Evolutionary conservation across 192 early-diverging fungal genomes (phyloP).

Genomic region (Geosiphon pyriformis): DNA sequence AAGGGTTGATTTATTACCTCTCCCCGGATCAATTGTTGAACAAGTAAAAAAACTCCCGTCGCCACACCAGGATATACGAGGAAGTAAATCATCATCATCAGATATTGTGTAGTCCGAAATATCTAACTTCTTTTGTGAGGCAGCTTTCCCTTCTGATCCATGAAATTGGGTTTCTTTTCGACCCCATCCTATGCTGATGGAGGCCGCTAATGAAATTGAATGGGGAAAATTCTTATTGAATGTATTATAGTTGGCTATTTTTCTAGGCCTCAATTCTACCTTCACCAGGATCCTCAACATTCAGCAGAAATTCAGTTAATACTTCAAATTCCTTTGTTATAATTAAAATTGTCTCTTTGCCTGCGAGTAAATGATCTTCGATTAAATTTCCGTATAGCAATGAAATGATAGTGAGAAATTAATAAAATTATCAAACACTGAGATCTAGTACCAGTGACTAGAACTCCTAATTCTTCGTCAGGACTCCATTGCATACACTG

Average conservation of each 20-base stretch:
- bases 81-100: conserved; percentile 60
- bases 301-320: conserved; percentile 72
- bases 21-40: conserved; percentile 57
- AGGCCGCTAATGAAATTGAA: conserved; percentile 39
- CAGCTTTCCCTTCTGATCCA: conserved; percentile 78
- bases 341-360: conserved; percentile 58
- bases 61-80: conserved; percentile 85
- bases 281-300: conserved; percentile 63
- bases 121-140: conserved; percentile 50
- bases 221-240: too few species aligned
- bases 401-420: conserved; percentile 2
- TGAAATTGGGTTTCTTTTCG: conserved; percentile 96
- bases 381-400: too few species aligned
- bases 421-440: neutral
- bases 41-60: conserved; percentile 81
- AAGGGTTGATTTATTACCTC: conserved; percentile 29
- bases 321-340: conserved; percentile 96
- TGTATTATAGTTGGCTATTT: too few species aligned
- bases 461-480: conserved; percentile 77
- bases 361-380: too few species aligned
- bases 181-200: conserved; percentile 93
- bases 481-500: conserved; percentile 77
- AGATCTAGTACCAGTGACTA: conserved; percentile 60
- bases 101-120: conserved; percentile 40
- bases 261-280: too few species aligned